phyloP scores from a whole-genome alignment of 2,329 filamentous ascomycete species.

The Parascedosporium putredinis region DNA sequence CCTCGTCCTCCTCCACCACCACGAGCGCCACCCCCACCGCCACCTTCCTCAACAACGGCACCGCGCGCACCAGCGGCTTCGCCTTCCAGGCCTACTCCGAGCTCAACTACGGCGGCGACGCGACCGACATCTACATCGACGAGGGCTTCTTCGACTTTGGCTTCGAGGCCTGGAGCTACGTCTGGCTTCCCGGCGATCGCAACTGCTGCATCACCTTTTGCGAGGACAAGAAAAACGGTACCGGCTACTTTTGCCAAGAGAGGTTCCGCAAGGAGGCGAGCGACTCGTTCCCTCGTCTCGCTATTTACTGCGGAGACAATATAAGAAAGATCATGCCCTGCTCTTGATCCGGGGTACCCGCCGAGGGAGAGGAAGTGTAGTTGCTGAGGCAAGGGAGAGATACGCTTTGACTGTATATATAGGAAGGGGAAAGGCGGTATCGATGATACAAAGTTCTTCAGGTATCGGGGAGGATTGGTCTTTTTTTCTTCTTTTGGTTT shows the following conservation, averaged over 20 bases:
- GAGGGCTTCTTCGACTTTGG: constrained; percentile 16
- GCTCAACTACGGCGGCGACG: constrained; percentile 15
- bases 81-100: constrained; percentile 23
- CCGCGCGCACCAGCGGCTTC: constrained; percentile 11
- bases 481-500: too few species aligned
- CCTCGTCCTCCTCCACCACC: constrained; percentile 4
- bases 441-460: too few species aligned
- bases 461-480: too few species aligned
- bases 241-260: constrained; percentile 18
- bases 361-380: too few species aligned
- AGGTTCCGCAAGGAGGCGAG: constrained; percentile 12
- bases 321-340: not conserved
- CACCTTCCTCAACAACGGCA: constrained; percentile 17
- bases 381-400: too few species aligned
- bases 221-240: constrained; percentile 13
- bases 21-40: constrained; percentile 2
- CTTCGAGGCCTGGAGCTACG: constrained; percentile 15
- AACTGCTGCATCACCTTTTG: constrained; percentile 17
- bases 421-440: too few species aligned
- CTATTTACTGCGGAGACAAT: constrained; percentile 16
- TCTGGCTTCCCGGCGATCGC: constrained; percentile 14
- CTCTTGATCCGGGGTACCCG: not conserved
- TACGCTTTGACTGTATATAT: not conserved
- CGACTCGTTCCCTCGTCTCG: constrained; percentile 14
- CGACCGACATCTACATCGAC: constrained; percentile 15